A percentile compares a stretch with the other conserved stretches of the same genome.
These are phyloP conservation scores for Phytopythium chamaehyphon DNA, from an alignment of 352 stramenopile genomes.

Conservation along the genomic window DNA sequence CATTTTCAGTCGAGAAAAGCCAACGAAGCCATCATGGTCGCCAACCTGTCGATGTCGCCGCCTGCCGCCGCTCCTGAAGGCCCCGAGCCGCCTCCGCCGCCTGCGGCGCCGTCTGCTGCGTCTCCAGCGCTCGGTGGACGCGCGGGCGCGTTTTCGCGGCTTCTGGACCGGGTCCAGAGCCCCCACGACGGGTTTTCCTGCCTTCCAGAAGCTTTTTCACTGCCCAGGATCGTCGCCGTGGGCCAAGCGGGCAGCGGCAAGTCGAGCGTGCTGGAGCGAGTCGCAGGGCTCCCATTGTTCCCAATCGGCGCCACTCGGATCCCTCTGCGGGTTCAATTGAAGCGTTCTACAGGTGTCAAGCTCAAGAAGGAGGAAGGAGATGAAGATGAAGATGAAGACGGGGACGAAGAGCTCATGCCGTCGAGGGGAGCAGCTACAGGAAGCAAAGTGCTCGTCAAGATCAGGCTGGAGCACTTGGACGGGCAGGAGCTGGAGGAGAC, in stretches of 20 bases:
- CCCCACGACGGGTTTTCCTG: slow-evolving; percentile 9
- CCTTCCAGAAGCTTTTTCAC: slow-evolving; percentile 6
- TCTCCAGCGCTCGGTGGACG: slow-evolving; percentile 16
- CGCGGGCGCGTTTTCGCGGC: slow-evolving; percentile 26
- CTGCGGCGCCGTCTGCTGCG: too few relatives aligned
- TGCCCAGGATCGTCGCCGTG: slow-evolving; percentile 41
- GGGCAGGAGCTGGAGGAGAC: slow-evolving; percentile 16
- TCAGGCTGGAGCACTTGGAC: slow-evolving; percentile 28
- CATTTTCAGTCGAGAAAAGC: too few relatives aligned
- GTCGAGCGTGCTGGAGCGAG: slow-evolving; percentile 38
- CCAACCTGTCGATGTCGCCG: too few relatives aligned
- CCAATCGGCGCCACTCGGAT: slow-evolving; percentile 34
- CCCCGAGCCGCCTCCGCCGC: too few relatives aligned
- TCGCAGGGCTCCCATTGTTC: slow-evolving; percentile 44
- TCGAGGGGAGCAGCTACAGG: slow-evolving; percentile 3
- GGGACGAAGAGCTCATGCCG: slow-evolving; percentile 18
- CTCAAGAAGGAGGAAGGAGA: too few relatives aligned
- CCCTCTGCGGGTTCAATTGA: slow-evolving; percentile 38
- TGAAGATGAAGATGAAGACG: slow-evolving; percentile 3
- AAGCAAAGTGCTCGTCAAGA: slow-evolving; percentile 16
- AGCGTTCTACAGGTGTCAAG: slow-evolving; percentile 5
- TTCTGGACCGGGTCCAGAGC: slow-evolving; percentile 16
- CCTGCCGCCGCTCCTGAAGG: too few relatives aligned
- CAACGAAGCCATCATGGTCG: too few relatives aligned
- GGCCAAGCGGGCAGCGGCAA: slow-evolving; percentile 47